Percentiles rank a stretch among this genome's conserved stretches.
These are phyloP conservation scores for Fusarium anguioides DNA, from an alignment of 2,329 filamentous ascomycete genomes.

Conservation along the genomic window DNA sequence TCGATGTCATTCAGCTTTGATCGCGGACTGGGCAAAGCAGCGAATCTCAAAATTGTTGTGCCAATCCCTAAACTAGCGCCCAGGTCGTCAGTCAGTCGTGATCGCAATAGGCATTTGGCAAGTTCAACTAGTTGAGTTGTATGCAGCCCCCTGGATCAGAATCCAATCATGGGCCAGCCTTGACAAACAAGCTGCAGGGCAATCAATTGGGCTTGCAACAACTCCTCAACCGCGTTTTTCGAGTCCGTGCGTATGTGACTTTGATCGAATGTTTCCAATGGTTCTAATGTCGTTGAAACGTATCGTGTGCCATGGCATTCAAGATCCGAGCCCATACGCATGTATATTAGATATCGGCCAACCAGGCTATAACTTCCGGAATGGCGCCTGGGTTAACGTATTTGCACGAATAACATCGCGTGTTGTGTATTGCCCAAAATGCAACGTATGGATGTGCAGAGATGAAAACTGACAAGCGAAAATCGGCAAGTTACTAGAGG, in stretches of 20 bases:
- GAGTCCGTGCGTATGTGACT: not conserved
- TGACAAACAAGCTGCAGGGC: not conserved
- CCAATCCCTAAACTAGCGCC: too few relatives aligned
- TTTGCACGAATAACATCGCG: slow-evolving; percentile 18
- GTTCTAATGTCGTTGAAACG: not conserved
- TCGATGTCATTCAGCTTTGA: not conserved
- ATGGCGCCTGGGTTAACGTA: slow-evolving; percentile 25
- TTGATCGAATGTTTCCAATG: not conserved
- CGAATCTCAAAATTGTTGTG: not conserved
- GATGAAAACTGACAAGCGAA: not conserved
- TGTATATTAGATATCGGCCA: not conserved
- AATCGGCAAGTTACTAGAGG: not conserved
- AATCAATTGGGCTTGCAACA: not conserved
- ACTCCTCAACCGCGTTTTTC: not conserved
- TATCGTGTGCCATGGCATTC: not conserved
- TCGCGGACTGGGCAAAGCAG: not conserved
- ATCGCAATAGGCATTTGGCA: not conserved
- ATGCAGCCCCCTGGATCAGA: not conserved
- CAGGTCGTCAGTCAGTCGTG: not conserved
- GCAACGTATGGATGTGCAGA: not conserved
- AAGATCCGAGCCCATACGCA: not conserved
- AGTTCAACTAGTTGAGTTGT: not conserved
- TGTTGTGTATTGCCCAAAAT: not conserved
- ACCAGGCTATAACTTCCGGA: not conserved
- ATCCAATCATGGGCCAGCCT: not conserved